A percentile compares a stretch with the other conserved stretches of the same genome.
phyloP scores from a whole-genome alignment of 192 early-diverging fungal species.

The Backusella westeae region DNA sequence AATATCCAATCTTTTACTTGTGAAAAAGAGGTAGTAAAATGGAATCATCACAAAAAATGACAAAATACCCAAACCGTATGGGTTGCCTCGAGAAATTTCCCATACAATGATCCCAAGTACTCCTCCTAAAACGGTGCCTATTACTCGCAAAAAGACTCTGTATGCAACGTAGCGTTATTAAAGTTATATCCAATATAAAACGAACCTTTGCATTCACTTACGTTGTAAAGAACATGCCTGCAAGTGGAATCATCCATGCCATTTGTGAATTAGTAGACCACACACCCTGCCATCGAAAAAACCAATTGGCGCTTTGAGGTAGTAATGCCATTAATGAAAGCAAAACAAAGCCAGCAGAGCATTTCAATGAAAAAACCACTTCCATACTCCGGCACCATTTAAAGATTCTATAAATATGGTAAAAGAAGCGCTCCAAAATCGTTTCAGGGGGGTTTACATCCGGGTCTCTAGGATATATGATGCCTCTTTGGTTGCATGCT shows the following conservation, averaged over 20 bases:
- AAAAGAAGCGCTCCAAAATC: constrained; percentile 26
- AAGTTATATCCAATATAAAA: neutral
- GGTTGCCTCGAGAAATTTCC: constrained; percentile 27
- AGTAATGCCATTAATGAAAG: constrained; percentile 22
- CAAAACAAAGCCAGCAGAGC: constrained; percentile 20
- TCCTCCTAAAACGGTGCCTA: constrained; percentile 21
- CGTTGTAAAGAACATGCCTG: constrained; percentile 30
- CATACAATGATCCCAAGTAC: constrained; percentile 25
- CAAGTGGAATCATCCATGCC: constrained; percentile 27
- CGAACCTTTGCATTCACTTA: neutral
- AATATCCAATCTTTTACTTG: constrained; percentile 6
- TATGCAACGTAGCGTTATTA: neutral
- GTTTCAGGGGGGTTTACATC: constrained; percentile 28
- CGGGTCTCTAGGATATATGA: constrained; percentile 20
- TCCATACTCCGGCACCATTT: constrained; percentile 27
- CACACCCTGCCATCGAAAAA: constrained; percentile 21
- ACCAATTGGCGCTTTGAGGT: constrained; percentile 12
- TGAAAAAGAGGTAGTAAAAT: constrained; percentile 27
- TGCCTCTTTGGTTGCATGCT: neutral
- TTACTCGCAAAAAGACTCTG: constrained; percentile 16
- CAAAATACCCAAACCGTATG: constrained; percentile 25
- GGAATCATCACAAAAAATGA: constrained; percentile 24
- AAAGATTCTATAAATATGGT: constrained; percentile 10
- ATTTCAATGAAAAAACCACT: constrained; percentile 27
- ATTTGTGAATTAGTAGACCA: constrained; percentile 32